A percentile compares a stretch with the other conserved stretches of the same genome.
These are phyloP conservation scores for Aspergillus costaricaensis DNA, from an alignment of 2,329 filamentous ascomycete genomes.

Conservation along the genomic window DNA sequence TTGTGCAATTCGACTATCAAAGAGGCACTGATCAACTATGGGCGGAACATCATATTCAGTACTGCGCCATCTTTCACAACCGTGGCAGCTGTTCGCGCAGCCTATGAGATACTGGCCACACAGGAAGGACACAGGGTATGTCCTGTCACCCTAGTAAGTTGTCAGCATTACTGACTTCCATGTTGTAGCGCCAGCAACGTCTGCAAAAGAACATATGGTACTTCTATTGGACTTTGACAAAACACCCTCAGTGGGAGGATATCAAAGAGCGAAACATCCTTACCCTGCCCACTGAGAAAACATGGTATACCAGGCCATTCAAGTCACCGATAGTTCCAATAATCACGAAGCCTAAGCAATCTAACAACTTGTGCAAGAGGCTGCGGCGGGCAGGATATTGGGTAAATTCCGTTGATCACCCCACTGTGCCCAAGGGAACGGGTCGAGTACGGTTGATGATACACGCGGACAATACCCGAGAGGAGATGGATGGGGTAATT, in stretches of 20 bases:
- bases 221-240: conserved; percentile 12
- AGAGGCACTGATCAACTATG: conserved; percentile 15
- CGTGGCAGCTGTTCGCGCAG: conserved; percentile 14
- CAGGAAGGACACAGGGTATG: conserved; percentile 16
- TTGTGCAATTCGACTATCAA: conserved; percentile 15
- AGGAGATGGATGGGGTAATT: conserved; percentile 10
- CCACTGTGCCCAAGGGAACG: conserved; percentile 8
- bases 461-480: conserved; percentile 13
- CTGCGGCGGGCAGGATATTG: conserved; percentile 7
- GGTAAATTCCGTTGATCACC: conserved; percentile 14
- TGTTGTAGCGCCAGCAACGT: conserved; percentile 8
- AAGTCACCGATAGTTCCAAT: conserved; percentile 13
- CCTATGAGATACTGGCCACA: conserved; percentile 11
- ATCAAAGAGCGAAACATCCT: conserved; percentile 7
- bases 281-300: conserved; percentile 8
- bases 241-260: conserved; percentile 5
- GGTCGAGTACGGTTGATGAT: conserved; percentile 15
- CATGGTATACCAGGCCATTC: conserved; percentile 8
- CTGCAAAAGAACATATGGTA: conserved; percentile 13
- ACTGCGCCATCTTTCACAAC: conserved; percentile 16
- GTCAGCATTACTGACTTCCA: neutral
- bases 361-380: neutral
- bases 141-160: neutral
- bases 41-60: conserved; percentile 13
- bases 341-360: neutral